Evolutionary conservation across 2,329 filamentous ascomycete genomes (phyloP).

Genomic region (Verticillium nubilum): DNA sequence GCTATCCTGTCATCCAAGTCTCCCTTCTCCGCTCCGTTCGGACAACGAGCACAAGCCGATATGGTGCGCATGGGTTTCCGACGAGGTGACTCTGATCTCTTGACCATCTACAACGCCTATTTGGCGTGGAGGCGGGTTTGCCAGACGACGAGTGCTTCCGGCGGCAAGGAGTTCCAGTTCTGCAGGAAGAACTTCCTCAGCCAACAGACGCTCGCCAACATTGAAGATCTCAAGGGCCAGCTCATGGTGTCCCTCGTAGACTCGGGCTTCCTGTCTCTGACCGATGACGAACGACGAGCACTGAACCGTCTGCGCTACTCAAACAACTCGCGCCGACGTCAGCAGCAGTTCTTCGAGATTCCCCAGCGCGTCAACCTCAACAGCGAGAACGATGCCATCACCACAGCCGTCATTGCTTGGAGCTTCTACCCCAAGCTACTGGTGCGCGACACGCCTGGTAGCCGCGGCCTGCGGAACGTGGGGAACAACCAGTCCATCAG

Average conservation of each 20-base stretch:
- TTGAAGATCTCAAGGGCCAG: conserved; percentile 94
- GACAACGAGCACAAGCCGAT: conserved; percentile 76
- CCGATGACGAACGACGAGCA: conserved; percentile 63
- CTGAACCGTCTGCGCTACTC: conserved; percentile 66
- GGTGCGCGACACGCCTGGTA: conserved; percentile 61
- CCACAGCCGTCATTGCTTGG: conserved; percentile 81
- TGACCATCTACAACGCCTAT: conserved; percentile 94
- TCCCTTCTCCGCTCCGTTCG: conserved; percentile 83
- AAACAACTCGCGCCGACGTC: conserved; percentile 42
- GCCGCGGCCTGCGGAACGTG: conserved; percentile 83
- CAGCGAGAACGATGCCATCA: conserved; percentile 73
- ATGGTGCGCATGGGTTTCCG: conserved; percentile 73
- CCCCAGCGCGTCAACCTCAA: conserved; percentile 70
- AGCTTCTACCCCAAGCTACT: conserved; percentile 95
- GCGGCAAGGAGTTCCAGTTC: conserved; percentile 76
- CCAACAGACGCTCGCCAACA: conserved; percentile 80
- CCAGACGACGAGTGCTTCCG: conserved; percentile 48
- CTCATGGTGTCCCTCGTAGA: conserved; percentile 80
- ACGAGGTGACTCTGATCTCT: conserved; percentile 81
- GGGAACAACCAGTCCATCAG: conserved; percentile 89
- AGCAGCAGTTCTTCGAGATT: conserved; percentile 75
- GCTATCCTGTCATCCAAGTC: conserved; percentile 93
- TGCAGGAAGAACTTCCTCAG: conserved; percentile 93
- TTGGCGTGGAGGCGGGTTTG: conserved; percentile 81
- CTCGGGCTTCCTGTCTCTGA: conserved; percentile 73